Evolutionary conservation across 129 eudicot genomes (phyloP), one percentile per base, ranked within the genome.

Genomic region (Heracleum sosnowskyi): DNA sequence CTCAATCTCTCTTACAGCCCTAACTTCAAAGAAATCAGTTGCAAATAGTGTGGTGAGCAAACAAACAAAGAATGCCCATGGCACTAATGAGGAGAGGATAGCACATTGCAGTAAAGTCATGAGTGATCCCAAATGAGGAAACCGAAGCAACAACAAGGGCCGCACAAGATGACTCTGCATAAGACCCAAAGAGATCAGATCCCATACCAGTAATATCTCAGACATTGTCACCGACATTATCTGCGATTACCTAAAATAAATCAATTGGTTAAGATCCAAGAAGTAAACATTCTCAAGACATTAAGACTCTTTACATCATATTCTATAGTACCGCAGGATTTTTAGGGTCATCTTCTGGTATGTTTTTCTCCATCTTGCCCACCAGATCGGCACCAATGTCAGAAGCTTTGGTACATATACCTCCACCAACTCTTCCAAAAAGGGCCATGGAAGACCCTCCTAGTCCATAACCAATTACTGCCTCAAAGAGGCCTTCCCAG

Each of bases 181-280:
- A 93, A 16, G 98, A 93, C 24, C 98, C 98, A 75, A 93, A 93
- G 26, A 93, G 92, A 85, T 93, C 98, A 29, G 98, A 89, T 35
- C 98, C 98, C 98, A 93, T 93, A 74, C 98, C 98, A 75, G 98
- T 97, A 86, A 93, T 91, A 85, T 93, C 95, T 20, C 98, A 97
- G 45, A 93, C 98, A 76, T 93, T 93, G 79, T 93, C 98, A 49
- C 98, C 98, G 53, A 91, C 97, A 78, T 93, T 93, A 88, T 93
- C 98, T 79, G 95, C 97, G 79, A 93, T 93, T n/a, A 91, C 81
- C 81, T 78, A 68, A 78, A 64, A 69, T 86, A 88, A 6, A 53
- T 53, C 7, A 20, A 53, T 53, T 53, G 63, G 63, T 53, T 53
- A 29, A 35, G 26, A 66, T 57, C 1, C 28, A 22, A 31, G 42